These are phyloP conservation scores for Penicillium argentinense DNA, from an alignment of 495 filamentous ascomycete genomes.

Conservation along the genomic window DNA sequence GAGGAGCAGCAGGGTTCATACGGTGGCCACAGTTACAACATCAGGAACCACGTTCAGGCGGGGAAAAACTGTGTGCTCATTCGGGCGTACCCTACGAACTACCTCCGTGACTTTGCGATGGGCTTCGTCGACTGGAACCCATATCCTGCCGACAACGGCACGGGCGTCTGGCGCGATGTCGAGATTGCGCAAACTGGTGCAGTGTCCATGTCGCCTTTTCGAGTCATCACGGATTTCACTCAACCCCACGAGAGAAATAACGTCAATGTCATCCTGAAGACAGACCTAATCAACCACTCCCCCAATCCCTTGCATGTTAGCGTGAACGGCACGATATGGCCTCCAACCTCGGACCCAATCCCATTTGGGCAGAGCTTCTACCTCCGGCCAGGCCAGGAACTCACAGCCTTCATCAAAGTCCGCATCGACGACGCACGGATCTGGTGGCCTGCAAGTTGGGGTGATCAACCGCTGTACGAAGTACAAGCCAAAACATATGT, in stretches of 20 bases:
- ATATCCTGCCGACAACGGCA: slow-evolving; percentile 57
- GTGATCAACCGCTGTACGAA: slow-evolving; percentile 69
- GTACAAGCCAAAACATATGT: slow-evolving; percentile 40
- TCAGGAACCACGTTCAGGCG: slow-evolving; percentile 41
- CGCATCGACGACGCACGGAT: slow-evolving; percentile 56
- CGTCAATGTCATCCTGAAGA: slow-evolving; percentile 45
- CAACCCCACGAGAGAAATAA: slow-evolving; percentile 19
- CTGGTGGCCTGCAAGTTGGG: slow-evolving; percentile 80
- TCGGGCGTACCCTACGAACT: slow-evolving; percentile 56
- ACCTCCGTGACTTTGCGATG: slow-evolving; percentile 56
- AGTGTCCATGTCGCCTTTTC: slow-evolving; percentile 48
- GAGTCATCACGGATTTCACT: slow-evolving; percentile 47
- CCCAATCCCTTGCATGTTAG: slow-evolving; percentile 31
- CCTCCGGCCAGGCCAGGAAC: slow-evolving; percentile 36
- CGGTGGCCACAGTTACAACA: slow-evolving; percentile 53
- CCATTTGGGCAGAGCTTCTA: slow-evolving; percentile 31
- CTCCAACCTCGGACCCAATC: slow-evolving; percentile 15
- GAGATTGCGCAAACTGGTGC: slow-evolving; percentile 58
- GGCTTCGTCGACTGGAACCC: slow-evolving; percentile 70
- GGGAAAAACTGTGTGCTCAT: slow-evolving; percentile 53
- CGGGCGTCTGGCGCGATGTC: slow-evolving; percentile 62
- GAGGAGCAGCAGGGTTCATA: slow-evolving; percentile 57
- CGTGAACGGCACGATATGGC: slow-evolving; percentile 37
- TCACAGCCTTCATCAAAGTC: slow-evolving; percentile 36
- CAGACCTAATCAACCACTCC: slow-evolving; percentile 51